These are phyloP conservation scores for Cardamine chenopodiifolia DNA, from an alignment of 345 rosid genomes.

Conservation along the genomic window DNA sequence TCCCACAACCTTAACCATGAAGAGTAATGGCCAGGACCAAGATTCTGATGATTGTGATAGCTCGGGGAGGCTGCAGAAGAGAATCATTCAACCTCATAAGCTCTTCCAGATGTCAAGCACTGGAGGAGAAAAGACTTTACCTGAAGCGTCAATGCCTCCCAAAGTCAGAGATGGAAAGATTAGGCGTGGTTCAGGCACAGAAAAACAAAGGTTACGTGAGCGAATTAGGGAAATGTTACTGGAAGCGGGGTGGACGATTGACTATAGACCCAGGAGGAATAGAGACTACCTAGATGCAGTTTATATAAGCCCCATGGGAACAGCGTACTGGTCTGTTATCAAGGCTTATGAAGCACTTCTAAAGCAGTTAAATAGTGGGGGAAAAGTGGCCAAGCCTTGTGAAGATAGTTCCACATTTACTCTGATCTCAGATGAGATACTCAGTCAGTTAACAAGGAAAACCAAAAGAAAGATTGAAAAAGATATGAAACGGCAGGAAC, in stretches of 20 bases:
- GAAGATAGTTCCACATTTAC: slow-evolving; percentile 55
- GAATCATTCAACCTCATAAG: slow-evolving; percentile 45
- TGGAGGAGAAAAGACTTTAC: slow-evolving; percentile 50
- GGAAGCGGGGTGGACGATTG: slow-evolving; percentile 92
- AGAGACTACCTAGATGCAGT: slow-evolving; percentile 90
- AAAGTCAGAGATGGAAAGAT: slow-evolving; percentile 56
- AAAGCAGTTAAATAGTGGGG: slow-evolving; percentile 62
- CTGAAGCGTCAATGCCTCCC: slow-evolving; percentile 43
- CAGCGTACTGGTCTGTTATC: slow-evolving; percentile 92
- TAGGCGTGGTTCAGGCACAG: slow-evolving; percentile 89
- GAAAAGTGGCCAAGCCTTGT: slow-evolving; percentile 44
- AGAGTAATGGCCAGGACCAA: slow-evolving; percentile 49
- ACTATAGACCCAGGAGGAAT: slow-evolving; percentile 86
- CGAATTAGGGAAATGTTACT: slow-evolving; percentile 77
- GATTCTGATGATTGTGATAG: slow-evolving; percentile 60
- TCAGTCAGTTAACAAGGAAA: slow-evolving; percentile 65
- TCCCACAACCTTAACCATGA: slow-evolving; percentile 44
- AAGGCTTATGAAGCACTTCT: slow-evolving; percentile 91
- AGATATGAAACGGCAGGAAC: slow-evolving; percentile 58
- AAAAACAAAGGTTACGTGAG: slow-evolving; percentile 91
- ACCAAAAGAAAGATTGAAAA: slow-evolving; percentile 69
- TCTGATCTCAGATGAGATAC: slow-evolving; percentile 73
- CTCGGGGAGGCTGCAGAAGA: slow-evolving; percentile 47
- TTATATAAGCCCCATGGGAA: slow-evolving; percentile 84
- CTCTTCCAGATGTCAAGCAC: slow-evolving; percentile 41